Base-by-base conservation (phyloP, 768 basidiomycete species). In the Crepidotus variabilis region DNA sequence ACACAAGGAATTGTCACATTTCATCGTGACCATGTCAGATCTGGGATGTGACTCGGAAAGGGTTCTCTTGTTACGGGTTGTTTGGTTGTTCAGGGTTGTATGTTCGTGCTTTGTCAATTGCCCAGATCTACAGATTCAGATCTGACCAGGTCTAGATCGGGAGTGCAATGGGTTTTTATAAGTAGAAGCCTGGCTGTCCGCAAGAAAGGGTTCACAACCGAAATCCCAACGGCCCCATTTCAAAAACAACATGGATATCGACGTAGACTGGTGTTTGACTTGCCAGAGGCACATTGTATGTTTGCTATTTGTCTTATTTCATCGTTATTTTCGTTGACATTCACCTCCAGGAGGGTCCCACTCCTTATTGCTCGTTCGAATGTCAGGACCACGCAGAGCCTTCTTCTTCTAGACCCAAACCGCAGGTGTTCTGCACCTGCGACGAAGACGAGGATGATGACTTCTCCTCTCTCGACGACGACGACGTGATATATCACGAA, bases 201-300 rank as follows among this genome's bases (percentile, higher is more conserved):
- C 39, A 14, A 43, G 18, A 43, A 20, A 28, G 28, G 28, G 28
- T 28, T 28, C 3, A 28, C 33, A 35, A 21, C 32, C 47, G 50
- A 39, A 48, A 59, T 52, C 56, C 52, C 61, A 57, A 36, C 56
- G 55, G 36, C 47, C 52, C 67, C 18, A 48, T 34, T 60, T 54
- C 64, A 59, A 51, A 43, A 47, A 11, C 50, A 65, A 62, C 57
- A 65, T 64, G 62, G 68, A 71, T 63, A 83, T 86, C 79, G 86
- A 87, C 70, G 78, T 80, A 61, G 81, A 87, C 74, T 87, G 85
- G 84, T 90, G 88, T 67, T 74, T 89, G 61, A 74, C 76, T 54
- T 90, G 88, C 75, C 76, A 78, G 61, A 76, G 78, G 60, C 80
- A 77, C 61, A 69, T 85, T 60, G 87, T 82, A 67, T 35, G 83